Percentiles rank a stretch among this genome's conserved stretches.
phyloP scores from a whole-genome alignment of 179 eudicot species.

The Beta lomatogona region DNA sequence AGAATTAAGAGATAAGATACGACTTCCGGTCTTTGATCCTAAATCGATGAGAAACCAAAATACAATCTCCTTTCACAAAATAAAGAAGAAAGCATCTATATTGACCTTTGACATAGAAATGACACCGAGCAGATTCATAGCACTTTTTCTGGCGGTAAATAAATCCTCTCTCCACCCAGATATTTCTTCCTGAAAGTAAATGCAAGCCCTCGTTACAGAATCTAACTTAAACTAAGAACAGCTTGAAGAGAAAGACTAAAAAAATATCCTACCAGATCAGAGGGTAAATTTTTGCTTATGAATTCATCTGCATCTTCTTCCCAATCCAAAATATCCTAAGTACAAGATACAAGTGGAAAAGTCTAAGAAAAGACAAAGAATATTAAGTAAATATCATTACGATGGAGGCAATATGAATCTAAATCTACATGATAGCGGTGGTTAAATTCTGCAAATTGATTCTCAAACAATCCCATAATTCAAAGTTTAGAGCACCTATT shows the following conservation, averaged over 20 bases:
- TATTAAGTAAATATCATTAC: neutral
- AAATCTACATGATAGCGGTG: conserved; percentile 9
- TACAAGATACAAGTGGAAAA: conserved; percentile 16
- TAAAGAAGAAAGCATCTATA: neutral
- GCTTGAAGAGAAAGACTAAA: neutral
- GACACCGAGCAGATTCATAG: conserved; percentile 79
- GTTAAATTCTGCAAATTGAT: neutral
- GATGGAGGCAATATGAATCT: neutral
- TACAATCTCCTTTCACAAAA: neutral
- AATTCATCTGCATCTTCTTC: conserved; percentile 87
- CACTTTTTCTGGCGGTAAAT: conserved; percentile 78
- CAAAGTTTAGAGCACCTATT: neutral
- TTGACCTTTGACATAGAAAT: conserved; percentile 75
- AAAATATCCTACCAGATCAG: conserved; percentile 54
- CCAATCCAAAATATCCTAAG: conserved; percentile 75
- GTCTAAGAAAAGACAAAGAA: conserved; percentile 1
- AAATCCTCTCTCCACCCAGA: conserved; percentile 83
- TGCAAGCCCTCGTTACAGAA: conserved; percentile 13
- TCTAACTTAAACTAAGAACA: conserved; percentile 5
- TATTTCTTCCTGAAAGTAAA: conserved; percentile 58
- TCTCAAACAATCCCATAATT: conserved; percentile 2
- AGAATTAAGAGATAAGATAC: conserved; percentile 12
- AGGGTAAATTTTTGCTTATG: conserved; percentile 76
- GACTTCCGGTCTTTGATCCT: conserved; percentile 4
- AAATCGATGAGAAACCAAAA: conserved; percentile 17